Evolutionary conservation across 768 basidiomycete species (phyloP).

Genomic region (Termitomyces sp.): DNA sequence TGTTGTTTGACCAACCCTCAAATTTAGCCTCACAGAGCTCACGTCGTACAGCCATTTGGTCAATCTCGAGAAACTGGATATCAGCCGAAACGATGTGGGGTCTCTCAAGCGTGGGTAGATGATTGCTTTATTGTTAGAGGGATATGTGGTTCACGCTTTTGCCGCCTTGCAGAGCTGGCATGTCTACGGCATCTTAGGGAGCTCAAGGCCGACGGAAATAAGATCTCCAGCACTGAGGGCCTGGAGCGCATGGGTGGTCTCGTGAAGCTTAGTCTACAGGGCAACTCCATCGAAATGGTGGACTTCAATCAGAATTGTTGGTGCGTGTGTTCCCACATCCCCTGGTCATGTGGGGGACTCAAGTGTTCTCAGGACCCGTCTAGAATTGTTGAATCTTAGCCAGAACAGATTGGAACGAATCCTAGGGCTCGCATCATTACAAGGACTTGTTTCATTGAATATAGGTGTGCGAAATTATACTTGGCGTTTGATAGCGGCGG

Average conservation of each 20-base stretch:
- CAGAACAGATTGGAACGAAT: slow-evolving; percentile 66
- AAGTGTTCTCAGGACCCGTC: slow-evolving; percentile 43
- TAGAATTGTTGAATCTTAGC: slow-evolving; percentile 84
- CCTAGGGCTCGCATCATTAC: slow-evolving; percentile 57
- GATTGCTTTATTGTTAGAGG: slow-evolving; percentile 13
- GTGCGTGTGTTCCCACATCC: slow-evolving; percentile 45
- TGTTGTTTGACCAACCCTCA: neutral
- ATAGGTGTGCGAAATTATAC: slow-evolving; percentile 61
- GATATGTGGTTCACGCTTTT: neutral
- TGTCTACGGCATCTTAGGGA: slow-evolving; percentile 86
- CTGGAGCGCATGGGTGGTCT: slow-evolving; percentile 79
- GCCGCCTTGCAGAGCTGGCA: slow-evolving; percentile 65
- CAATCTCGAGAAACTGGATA: slow-evolving; percentile 86
- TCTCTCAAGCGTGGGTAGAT: slow-evolving; percentile 74
- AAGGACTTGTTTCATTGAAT: slow-evolving; percentile 71
- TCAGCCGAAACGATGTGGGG: slow-evolving; percentile 88
- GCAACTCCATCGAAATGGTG: slow-evolving; percentile 63
- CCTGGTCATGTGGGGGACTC: slow-evolving; percentile 11
- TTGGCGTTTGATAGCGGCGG: slow-evolving; percentile 11
- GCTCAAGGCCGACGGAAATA: slow-evolving; percentile 87
- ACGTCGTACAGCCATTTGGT: slow-evolving; percentile 87
- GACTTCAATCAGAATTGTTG: slow-evolving; percentile 68
- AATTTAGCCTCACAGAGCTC: slow-evolving; percentile 69
- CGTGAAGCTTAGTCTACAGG: slow-evolving; percentile 78
- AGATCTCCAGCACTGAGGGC: slow-evolving; percentile 70